A percentile compares a stretch with the other conserved stretches of the same genome.
Evolutionary conservation across 768 basidiomycete genomes (phyloP).

Genomic region (Suillus variegatus): DNA sequence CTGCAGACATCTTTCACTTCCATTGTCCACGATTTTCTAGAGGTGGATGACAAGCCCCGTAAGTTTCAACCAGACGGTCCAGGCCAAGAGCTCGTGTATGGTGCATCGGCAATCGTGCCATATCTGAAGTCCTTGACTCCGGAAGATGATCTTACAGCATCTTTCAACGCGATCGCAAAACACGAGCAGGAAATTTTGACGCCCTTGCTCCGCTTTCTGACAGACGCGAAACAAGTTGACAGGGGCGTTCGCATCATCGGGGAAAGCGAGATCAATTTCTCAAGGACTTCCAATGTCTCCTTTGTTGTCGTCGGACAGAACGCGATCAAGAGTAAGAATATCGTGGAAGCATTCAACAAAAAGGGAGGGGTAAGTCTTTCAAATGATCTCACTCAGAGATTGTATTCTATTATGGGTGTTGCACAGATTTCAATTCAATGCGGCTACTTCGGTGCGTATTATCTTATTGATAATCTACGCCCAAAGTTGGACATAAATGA

Average conservation of each 20-base stretch:
- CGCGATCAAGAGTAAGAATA: conserved; percentile 57
- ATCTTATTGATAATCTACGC: conserved; percentile 50
- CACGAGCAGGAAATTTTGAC: conserved; percentile 62
- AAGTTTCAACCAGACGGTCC: conserved; percentile 77
- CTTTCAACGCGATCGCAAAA: conserved; percentile 56
- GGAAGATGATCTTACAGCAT: conserved; percentile 44
- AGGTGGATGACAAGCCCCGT: conserved; percentile 44
- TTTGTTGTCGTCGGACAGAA: conserved; percentile 68
- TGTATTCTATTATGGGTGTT: conserved; percentile 1
- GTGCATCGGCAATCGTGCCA: conserved; percentile 54
- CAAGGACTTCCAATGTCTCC: conserved; percentile 66
- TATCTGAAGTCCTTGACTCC: conserved; percentile 67
- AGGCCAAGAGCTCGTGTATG: conserved; percentile 72
- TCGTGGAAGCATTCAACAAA: conserved; percentile 67
- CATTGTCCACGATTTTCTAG: conserved; percentile 72
- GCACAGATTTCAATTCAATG: conserved; percentile 74
- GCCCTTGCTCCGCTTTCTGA: conserved; percentile 59
- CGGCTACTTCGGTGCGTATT: conserved; percentile 79
- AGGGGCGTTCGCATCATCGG: conserved; percentile 73
- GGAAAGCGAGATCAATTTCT: conserved; percentile 42
- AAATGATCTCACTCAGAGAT: background rate
- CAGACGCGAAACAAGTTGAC: conserved; percentile 45
- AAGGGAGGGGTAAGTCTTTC: conserved; percentile 55
- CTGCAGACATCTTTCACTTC: conserved; percentile 54
- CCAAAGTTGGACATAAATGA: conserved; percentile 63